Percentiles rank a stretch among this genome's conserved stretches.
These are phyloP conservation scores for Penicillium manginii DNA, from an alignment of 495 filamentous ascomycete genomes.

Conservation along the genomic window DNA sequence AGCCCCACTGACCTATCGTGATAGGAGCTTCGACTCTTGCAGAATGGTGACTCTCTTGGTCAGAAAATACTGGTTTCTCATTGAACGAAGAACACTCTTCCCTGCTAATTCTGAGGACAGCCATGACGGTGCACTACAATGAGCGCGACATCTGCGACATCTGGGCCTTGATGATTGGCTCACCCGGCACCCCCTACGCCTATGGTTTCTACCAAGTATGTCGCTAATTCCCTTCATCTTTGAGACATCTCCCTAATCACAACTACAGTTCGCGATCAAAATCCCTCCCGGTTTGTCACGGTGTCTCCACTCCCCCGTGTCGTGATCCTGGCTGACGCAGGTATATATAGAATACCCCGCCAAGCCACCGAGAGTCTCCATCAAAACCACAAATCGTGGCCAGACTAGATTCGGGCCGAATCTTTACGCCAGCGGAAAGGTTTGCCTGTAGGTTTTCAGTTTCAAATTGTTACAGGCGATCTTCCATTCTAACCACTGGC, in stretches of 20 bases:
- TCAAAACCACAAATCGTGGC: conserved; percentile 85
- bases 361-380: conserved; percentile 74
- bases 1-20: background rate
- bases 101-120: conserved; percentile 8
- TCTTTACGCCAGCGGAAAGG: conserved; percentile 88
- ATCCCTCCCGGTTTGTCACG: conserved; percentile 36
- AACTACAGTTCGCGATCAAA: conserved; percentile 37
- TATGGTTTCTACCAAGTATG: conserved; percentile 94
- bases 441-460: conserved; percentile 88
- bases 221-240: background rate
- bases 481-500: conserved; percentile 22
- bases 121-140: conserved; percentile 65
- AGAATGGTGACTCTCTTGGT: conserved; percentile 24
- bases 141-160: conserved; percentile 90
- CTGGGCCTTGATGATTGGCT: conserved; percentile 86
- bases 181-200: conserved; percentile 94
- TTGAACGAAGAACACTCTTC: background rate
- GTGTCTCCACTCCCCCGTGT: background rate
- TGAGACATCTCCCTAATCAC: background rate
- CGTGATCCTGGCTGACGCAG: no score
- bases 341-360: conserved; percentile 75
- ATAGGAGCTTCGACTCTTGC: conserved; percentile 25
- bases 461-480: background rate
- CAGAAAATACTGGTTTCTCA: background rate
- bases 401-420: conserved; percentile 93